A percentile compares a stretch with the other conserved stretches of the same genome.
These are phyloP conservation scores for Paxillus ammoniavirescens DNA, from an alignment of 768 basidiomycete species.

Conservation along the genomic window DNA sequence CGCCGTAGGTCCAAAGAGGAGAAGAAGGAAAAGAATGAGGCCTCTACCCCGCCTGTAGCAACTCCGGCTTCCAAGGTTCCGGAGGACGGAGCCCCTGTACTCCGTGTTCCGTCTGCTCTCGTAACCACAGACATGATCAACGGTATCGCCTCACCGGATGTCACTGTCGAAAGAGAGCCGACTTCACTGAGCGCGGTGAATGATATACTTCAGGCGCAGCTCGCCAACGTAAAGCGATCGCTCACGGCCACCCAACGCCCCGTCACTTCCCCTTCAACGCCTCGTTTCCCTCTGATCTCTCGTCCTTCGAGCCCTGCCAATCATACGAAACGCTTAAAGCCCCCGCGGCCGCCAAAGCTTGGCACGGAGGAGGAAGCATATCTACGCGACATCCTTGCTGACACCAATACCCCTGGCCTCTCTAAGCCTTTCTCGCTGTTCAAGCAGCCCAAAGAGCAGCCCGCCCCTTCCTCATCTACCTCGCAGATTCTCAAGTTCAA, in stretches of 20 bases:
- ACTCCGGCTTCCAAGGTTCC: constrained; percentile 28
- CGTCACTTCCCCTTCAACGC: constrained; percentile 17
- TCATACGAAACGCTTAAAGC: constrained; percentile 36
- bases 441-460: constrained; percentile 36
- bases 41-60: constrained; percentile 26
- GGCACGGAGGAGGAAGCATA: constrained; percentile 61
- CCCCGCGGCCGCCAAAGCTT: constrained; percentile 53
- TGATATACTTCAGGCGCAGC: constrained; percentile 23
- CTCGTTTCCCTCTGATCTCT: constrained; percentile 24
- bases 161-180: constrained; percentile 15
- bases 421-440: constrained; percentile 51
- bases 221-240: constrained; percentile 26
- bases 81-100: constrained; percentile 13
- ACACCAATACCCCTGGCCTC: constrained; percentile 45
- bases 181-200: constrained; percentile 26
- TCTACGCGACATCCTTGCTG: constrained; percentile 66
- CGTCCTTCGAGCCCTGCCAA: constrained; percentile 28
- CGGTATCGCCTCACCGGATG: constrained; percentile 1
- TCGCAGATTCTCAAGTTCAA: constrained; percentile 31
- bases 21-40: constrained; percentile 34
- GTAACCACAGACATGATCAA: constrained; percentile 5
- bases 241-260: constrained; percentile 19
- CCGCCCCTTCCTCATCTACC: constrained; percentile 11
- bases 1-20: constrained; percentile 31
- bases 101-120: constrained; percentile 8